Percentiles rank a stretch among this genome's conserved stretches.
These are phyloP conservation scores for Aspergillus glaucus DNA, from an alignment of 2,329 filamentous ascomycete genomes.

Conservation along the genomic window DNA sequence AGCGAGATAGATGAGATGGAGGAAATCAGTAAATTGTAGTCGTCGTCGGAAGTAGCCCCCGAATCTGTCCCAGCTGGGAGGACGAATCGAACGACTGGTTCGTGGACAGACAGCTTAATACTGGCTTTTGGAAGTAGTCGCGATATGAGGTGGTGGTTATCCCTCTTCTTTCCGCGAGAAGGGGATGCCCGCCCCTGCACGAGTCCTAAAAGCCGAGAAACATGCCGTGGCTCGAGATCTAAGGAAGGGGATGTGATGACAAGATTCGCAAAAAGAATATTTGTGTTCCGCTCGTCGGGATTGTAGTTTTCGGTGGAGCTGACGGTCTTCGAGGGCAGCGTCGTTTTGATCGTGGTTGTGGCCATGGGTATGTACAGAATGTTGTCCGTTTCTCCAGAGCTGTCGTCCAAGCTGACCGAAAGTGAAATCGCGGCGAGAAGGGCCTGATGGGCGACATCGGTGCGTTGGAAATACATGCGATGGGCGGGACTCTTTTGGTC, in stretches of 20 bases:
- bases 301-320: slow-evolving; percentile 65
- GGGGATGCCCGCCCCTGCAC: slow-evolving; percentile 51
- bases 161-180: slow-evolving; percentile 40
- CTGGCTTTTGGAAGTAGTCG: slow-evolving; percentile 88
- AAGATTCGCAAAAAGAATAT: slow-evolving; percentile 92
- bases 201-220: slow-evolving; percentile 76
- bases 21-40: slow-evolving; percentile 92
- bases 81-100: slow-evolving; percentile 85
- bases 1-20: slow-evolving; percentile 89
- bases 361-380: slow-evolving; percentile 95
- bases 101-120: slow-evolving; percentile 93
- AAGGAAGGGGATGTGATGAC: slow-evolving; percentile 94
- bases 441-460: slow-evolving; percentile 91
- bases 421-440: slow-evolving; percentile 87
- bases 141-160: slow-evolving; percentile 65
- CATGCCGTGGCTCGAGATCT: slow-evolving; percentile 84
- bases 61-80: slow-evolving; percentile 66
- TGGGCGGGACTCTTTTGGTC: slow-evolving; percentile 91
- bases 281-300: slow-evolving; percentile 81
- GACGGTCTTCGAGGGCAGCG: slow-evolving; percentile 87
- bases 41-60: slow-evolving; percentile 60
- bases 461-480: slow-evolving; percentile 93
- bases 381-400: slow-evolving; percentile 76
- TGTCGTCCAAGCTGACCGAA: slow-evolving; percentile 84
- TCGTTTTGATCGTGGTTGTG: slow-evolving; percentile 90